Conservation (phyloP, 2,329 filamentous ascomycete species). For the Fusarium domesticum region DNA sequence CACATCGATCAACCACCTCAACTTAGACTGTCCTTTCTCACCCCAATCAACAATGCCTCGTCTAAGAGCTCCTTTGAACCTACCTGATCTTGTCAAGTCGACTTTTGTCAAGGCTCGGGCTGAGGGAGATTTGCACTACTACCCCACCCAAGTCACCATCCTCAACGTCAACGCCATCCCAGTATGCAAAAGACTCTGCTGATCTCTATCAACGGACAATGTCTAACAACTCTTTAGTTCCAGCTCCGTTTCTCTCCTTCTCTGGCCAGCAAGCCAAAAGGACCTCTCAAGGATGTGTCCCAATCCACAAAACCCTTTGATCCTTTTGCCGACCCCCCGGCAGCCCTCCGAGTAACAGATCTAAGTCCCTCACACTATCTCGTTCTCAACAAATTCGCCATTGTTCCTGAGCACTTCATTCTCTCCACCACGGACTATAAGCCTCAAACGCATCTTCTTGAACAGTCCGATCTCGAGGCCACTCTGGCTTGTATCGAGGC, state of each 20-base stretch:
- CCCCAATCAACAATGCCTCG: slow-evolving; percentile 36
- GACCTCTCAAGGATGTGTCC: slow-evolving; percentile 29
- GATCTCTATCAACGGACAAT: not conserved
- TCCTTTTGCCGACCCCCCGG: slow-evolving; percentile 61
- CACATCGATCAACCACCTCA: too few species aligned
- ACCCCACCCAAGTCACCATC: slow-evolving; percentile 51
- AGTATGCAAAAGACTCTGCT: slow-evolving; percentile 33
- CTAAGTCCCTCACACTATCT: slow-evolving; percentile 58
- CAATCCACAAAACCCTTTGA: slow-evolving; percentile 47
- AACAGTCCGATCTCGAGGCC: slow-evolving; percentile 57
- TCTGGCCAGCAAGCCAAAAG: slow-evolving; percentile 64
- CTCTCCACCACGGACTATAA: slow-evolving; percentile 63
- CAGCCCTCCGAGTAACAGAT: slow-evolving; percentile 50
- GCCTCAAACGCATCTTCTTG: slow-evolving; percentile 62
- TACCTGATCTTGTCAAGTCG: slow-evolving; percentile 50
- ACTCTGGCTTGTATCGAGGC: slow-evolving; percentile 60
- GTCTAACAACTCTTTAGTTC: slow-evolving; percentile 48
- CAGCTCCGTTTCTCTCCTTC: slow-evolving; percentile 70
- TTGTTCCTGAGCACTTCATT: slow-evolving; percentile 70
- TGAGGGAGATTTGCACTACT: slow-evolving; percentile 51
- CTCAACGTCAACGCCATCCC: slow-evolving; percentile 43
- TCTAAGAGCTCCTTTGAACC: slow-evolving; percentile 42
- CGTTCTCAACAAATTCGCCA: slow-evolving; percentile 72
- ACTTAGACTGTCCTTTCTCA: too few species aligned
- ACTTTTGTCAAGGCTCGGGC: slow-evolving; percentile 48